phyloP scores from a whole-genome alignment of 352 stramenopile genomes.

The Globisporangium uncinulatum region DNA sequence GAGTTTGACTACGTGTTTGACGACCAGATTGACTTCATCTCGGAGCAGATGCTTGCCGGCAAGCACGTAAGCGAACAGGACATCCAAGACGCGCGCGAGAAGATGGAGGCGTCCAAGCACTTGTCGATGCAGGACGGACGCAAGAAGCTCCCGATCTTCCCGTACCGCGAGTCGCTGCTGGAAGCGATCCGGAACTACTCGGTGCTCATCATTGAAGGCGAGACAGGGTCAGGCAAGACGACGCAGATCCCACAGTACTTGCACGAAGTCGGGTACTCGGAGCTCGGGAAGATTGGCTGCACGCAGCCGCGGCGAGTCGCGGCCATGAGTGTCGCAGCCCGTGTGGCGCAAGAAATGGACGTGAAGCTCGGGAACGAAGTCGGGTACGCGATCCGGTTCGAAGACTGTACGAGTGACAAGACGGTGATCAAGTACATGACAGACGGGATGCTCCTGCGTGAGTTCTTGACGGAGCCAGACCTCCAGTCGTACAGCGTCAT shows the following conservation, averaged over 20 bases:
- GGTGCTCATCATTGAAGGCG: conserved; percentile 83
- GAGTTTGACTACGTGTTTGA: conserved; percentile 98
- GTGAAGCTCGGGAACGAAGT: conserved; percentile 96
- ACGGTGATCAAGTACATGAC: conserved; percentile 99
- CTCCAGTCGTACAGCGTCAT: conserved; percentile 97
- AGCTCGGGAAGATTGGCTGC: conserved; percentile 94
- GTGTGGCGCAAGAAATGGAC: conserved; percentile 98
- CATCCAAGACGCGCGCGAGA: conserved; percentile 55
- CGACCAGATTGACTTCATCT: conserved; percentile 99
- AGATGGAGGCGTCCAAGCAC: conserved; percentile 80
- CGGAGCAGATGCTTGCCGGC: conserved; percentile 80
- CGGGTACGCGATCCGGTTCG: conserved; percentile 99
- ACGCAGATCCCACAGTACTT: conserved; percentile 99
- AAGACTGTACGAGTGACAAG: conserved; percentile 97
- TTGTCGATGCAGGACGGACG: conserved; percentile 94
- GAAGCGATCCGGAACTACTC: conserved; percentile 95
- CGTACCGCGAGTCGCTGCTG: conserved; percentile 97
- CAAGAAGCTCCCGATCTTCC: conserved; percentile 96
- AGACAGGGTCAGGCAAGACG: conserved; percentile 97
- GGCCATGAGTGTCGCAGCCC: conserved; percentile 98
- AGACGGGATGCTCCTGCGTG: conserved; percentile 98
- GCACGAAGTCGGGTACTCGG: conserved; percentile 95
- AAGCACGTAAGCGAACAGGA: conserved; percentile 83
- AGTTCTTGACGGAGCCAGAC: conserved; percentile 98
- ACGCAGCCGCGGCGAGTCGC: conserved; percentile 96